Conservation (phyloP, 768 basidiomycete genomes). For the Leccinum variicolor region DNA sequence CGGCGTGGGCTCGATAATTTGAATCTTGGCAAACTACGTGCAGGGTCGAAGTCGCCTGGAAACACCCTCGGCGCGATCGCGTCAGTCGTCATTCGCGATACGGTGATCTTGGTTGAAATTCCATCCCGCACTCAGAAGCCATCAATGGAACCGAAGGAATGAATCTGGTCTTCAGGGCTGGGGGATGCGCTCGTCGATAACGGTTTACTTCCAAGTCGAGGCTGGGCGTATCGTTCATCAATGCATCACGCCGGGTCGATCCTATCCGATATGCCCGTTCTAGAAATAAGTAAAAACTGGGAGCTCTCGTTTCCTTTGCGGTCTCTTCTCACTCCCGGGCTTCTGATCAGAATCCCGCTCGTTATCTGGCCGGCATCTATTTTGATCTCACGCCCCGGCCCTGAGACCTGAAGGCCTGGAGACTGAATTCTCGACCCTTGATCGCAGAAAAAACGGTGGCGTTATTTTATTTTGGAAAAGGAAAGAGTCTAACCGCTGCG, state of each 20-base stretch:
- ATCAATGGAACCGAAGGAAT: not conserved
- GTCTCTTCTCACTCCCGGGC: not conserved
- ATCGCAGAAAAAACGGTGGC: conserved; percentile 7
- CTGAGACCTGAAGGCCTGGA: not conserved
- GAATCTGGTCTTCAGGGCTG: not conserved
- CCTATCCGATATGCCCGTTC: not conserved
- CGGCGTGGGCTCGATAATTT: not conserved
- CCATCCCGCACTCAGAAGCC: not conserved
- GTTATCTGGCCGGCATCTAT: not conserved
- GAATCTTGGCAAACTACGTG: not conserved
- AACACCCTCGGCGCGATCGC: not conserved
- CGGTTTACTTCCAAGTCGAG: not conserved
- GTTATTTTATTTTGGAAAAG: not conserved
- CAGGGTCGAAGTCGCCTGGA: not conserved
- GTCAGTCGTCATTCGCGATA: not conserved
- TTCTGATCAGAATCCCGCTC: not conserved
- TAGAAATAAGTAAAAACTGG: not conserved
- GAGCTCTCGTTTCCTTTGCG: not conserved
- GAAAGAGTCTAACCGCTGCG: not conserved
- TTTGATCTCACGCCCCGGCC: not conserved
- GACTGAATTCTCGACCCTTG: not conserved
- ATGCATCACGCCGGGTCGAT: not conserved
- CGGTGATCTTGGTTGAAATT: not conserved
- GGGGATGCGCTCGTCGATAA: not conserved
- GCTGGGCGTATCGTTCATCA: not conserved